Conservation (phyloP, 139 green algal species). For the Microglena sp. region DNA sequence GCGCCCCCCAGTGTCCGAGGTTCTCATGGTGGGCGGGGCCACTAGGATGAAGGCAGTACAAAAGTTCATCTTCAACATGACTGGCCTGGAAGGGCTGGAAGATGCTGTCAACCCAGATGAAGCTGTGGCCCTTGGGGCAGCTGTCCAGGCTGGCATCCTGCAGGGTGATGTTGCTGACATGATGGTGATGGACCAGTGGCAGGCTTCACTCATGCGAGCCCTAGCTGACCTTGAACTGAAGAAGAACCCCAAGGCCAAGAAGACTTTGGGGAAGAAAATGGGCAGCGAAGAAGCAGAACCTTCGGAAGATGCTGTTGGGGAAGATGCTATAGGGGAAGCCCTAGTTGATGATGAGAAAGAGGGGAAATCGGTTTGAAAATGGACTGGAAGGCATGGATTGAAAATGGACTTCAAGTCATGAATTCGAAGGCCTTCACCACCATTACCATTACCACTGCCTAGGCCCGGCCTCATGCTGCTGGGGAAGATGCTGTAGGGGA, state of each 20-base stretch:
- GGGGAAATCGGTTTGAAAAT: too few species aligned
- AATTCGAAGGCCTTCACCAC: too few species aligned
- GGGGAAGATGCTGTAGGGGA: neutral
- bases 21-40: constrained; percentile 80
- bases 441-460: too few species aligned
- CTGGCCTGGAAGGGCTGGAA: constrained; percentile 45
- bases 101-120: constrained; percentile 66
- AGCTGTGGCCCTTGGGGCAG: constrained; percentile 76
- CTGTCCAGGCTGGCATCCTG: constrained; percentile 73
- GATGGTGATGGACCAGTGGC: constrained; percentile 72
- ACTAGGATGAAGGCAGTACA: constrained; percentile 73
- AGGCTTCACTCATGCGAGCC: constrained; percentile 70
- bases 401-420: too few species aligned
- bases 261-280: constrained; percentile 12
- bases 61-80: constrained; percentile 79
- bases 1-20: constrained; percentile 46
- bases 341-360: constrained; percentile 4
- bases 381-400: too few species aligned
- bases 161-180: constrained; percentile 63
- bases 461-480: neutral
- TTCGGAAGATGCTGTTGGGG: neutral
- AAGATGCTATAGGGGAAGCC: neutral
- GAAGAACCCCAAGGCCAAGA: constrained; percentile 13
- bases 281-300: too few species aligned
- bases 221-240: constrained; percentile 47